Evolutionary conservation across 2,329 filamentous ascomycete species (phyloP).

Genomic region (Colletotrichum lindemuthianum): DNA sequence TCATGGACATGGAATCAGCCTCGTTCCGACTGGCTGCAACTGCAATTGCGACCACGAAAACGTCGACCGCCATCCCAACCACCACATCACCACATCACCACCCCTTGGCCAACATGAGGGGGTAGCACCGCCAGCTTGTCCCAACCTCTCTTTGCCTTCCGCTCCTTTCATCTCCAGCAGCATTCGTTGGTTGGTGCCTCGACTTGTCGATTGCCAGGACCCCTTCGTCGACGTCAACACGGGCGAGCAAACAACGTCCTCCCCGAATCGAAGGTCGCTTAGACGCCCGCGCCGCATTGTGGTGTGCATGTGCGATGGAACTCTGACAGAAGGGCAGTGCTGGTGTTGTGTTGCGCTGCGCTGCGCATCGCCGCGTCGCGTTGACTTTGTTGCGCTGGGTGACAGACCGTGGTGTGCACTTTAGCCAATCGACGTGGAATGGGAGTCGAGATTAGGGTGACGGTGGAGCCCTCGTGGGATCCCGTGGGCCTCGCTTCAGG

Average conservation of each 20-base stretch:
- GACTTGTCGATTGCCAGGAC: not conserved
- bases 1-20: too few relatives aligned
- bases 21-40: too few relatives aligned
- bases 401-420: too few relatives aligned
- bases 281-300: slow-evolving; percentile 22
- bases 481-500: slow-evolving; percentile 19
- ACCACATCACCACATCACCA: too few relatives aligned
- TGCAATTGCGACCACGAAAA: too few relatives aligned
- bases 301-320: slow-evolving; percentile 18
- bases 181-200: not conserved
- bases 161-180: not conserved
- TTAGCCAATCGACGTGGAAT: not conserved
- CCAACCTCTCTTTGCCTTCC: slow-evolving; percentile 1
- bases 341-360: not conserved
- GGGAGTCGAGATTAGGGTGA: slow-evolving; percentile 20
- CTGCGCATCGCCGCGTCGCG: not conserved
- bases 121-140: not conserved
- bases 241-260: not conserved
- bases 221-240: slow-evolving; percentile 15
- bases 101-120: too few relatives aligned
- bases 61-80: too few relatives aligned
- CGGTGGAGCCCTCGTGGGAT: slow-evolving; percentile 17
- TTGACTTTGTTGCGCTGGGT: too few relatives aligned
- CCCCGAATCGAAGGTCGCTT: not conserved
- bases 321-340: not conserved